Conservation (phyloP, 495 filamentous ascomycete species). For the Podospora pseudopauciseta region DNA sequence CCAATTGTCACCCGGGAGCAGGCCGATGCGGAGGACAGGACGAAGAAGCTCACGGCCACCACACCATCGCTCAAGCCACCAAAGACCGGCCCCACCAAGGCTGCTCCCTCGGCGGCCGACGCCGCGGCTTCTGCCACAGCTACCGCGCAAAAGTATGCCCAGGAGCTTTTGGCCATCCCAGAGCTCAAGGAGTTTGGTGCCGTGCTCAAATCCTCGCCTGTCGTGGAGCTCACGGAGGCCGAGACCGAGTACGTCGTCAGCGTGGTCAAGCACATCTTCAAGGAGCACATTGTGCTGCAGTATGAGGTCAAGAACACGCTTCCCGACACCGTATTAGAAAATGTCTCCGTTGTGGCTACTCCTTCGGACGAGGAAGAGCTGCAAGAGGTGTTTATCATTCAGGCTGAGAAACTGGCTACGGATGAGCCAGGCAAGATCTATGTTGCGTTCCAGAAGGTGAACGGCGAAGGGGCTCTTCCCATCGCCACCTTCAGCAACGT, state of each 20-base stretch:
- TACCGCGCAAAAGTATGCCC: slow-evolving; percentile 78
- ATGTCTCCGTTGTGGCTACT: slow-evolving; percentile 83
- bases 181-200: slow-evolving; percentile 84
- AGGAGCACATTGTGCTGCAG: slow-evolving; percentile 91
- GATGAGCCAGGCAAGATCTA: slow-evolving; percentile 90
- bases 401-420: slow-evolving; percentile 71
- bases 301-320: slow-evolving; percentile 99
- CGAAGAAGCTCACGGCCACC: slow-evolving; percentile 88
- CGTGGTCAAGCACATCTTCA: slow-evolving; percentile 95
- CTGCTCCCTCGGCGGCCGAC: slow-evolving; percentile 65
- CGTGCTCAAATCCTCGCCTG: slow-evolving; percentile 81
- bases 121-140: slow-evolving; percentile 67
- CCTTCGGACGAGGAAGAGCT: slow-evolving; percentile 79
- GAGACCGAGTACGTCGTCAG: slow-evolving; percentile 97
- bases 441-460: slow-evolving; percentile 84
- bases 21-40: slow-evolving; percentile 93
- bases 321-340: slow-evolving; percentile 80
- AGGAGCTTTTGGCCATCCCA: slow-evolving; percentile 81
- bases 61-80: slow-evolving; percentile 95
- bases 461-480: slow-evolving; percentile 66
- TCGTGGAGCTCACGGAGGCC: slow-evolving; percentile 89
- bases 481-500: slow-evolving; percentile 82
- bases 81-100: slow-evolving; percentile 75
- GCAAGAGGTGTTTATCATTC: slow-evolving; percentile 90
- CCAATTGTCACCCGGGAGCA: slow-evolving; percentile 96